Base-by-base conservation (phyloP, 257 asterid species). In the Linaria vulgaris region DNA sequence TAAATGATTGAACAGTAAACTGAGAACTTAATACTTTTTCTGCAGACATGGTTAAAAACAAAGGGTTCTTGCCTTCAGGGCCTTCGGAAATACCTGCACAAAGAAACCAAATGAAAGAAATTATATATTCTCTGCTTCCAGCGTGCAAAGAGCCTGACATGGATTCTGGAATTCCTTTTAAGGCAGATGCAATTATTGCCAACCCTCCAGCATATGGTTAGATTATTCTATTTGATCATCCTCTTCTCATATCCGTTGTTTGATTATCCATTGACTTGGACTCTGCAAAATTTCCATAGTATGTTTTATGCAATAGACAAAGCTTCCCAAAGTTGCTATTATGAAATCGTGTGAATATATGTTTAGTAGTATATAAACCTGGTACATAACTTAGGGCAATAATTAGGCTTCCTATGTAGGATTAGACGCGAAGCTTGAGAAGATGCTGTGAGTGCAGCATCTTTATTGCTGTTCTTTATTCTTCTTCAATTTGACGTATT, bases 31-130 rank as follows among this genome's bases (percentile, higher is more conserved):
- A 27, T 57, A 30, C 65, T 60, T 70, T 27, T 47, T 74, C 61
- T 67, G 74, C 85, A 92, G 97, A 89, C 77, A 92, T 92, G 97
- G 99, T 92, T 46, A 92, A 92, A 74, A 92, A 92, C 82, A 92
- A 92, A 79, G 99, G 99, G 15, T 89, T 92, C 74, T 81, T 92
- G 84, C 99, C 99, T 61, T 89, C 99, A 24, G 97, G 94, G 67
- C 99, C 97, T 60, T 92, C 97, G 69, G 99, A 92, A 79, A 87
- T 92, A 75, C 94, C 96, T 10, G 54, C 75, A 41, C 96, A 89
- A 62, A 74, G 96, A 72, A 89, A 82, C 50, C 99, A 92, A 77
- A 80, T 89, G 69, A 92, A 87, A 78, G 94, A 87, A 70, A 85
- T 92, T 55, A 89, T 92, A 76, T 45, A 76, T 75, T 92, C 99